phyloP scores from a whole-genome alignment of 2,329 filamentous ascomycete species.

The Venturia effusa region DNA sequence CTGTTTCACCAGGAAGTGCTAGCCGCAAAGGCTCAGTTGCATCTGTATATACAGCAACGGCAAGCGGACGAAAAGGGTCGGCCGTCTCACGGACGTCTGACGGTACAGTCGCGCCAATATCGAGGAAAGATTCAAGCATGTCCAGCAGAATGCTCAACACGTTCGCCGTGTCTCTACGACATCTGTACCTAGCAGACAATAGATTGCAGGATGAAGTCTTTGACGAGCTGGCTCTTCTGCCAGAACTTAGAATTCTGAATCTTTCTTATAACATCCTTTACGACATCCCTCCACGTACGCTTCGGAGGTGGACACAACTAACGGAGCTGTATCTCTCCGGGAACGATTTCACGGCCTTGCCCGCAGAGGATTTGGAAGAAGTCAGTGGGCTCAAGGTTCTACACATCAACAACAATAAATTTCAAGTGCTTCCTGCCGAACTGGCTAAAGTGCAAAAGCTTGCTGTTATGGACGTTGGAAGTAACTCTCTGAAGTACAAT shows the following conservation, averaged over 20 bases:
- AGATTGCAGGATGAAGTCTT: conserved; percentile 90
- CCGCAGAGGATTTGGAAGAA: conserved; percentile 88
- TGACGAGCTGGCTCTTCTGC: conserved; percentile 72
- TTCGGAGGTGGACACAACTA: conserved; percentile 82
- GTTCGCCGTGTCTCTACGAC: conserved; percentile 74
- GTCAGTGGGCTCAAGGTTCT: conserved; percentile 77
- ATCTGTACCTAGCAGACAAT: conserved; percentile 87
- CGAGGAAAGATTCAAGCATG: conserved; percentile 80
- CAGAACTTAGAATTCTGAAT: conserved; percentile 80
- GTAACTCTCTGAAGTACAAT: conserved; percentile 94
- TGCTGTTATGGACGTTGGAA: conserved; percentile 85
- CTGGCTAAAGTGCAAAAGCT: conserved; percentile 89
- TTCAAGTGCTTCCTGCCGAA: conserved; percentile 90
- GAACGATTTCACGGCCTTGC: conserved; percentile 83
- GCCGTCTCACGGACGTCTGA: conserved; percentile 60
- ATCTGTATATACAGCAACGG: conserved; percentile 55
- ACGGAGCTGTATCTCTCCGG: conserved; percentile 90
- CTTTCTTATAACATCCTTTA: conserved; percentile 90
- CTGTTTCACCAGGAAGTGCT: conserved; percentile 41
- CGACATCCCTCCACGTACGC: conserved; percentile 79
- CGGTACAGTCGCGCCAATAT: conserved; percentile 41
- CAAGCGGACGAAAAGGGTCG: conserved; percentile 75
- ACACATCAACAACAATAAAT: conserved; percentile 96
- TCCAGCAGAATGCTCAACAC: conserved; percentile 72
- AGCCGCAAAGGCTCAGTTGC: conserved; percentile 74